These are phyloP conservation scores for Sordariomycetes sp. DNA, from an alignment of 2,329 filamentous ascomycete species.

Conservation along the genomic window DNA sequence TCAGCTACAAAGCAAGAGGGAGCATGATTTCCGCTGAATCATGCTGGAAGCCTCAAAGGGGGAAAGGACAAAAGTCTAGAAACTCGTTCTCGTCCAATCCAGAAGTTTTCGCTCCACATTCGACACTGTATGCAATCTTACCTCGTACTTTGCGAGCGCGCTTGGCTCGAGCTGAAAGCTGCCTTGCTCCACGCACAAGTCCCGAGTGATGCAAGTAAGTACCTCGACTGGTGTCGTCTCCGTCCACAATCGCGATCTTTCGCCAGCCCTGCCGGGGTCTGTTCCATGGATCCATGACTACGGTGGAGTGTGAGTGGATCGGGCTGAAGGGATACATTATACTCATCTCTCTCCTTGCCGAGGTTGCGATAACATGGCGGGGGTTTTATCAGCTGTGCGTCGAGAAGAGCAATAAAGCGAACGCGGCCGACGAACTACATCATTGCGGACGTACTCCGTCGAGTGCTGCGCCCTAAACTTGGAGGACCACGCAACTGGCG, in stretches of 20 bases:
- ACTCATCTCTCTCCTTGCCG: not conserved
- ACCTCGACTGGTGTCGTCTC: not conserved
- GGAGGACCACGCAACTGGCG: not conserved
- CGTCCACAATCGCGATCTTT: not conserved
- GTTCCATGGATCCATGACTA: not conserved
- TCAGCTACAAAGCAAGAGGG: not conserved
- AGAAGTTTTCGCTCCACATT: not conserved
- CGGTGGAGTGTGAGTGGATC: not conserved
- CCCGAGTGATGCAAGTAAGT: too few species aligned
- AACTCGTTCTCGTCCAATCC: not conserved
- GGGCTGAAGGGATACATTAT: not conserved
- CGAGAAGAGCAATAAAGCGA: not conserved
- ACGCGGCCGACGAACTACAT: not conserved
- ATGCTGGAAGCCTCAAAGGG: not conserved
- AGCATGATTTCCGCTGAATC: not conserved
- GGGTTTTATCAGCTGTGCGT: not conserved
- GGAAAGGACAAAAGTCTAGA: not conserved
- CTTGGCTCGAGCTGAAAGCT: too few species aligned
- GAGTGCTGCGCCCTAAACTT: not conserved
- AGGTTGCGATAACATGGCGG: not conserved
- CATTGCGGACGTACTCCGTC: not conserved
- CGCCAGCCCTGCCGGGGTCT: not conserved
- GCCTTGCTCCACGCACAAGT: too few species aligned
- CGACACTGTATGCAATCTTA: not conserved
- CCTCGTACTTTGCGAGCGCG: too few species aligned